These are phyloP conservation scores for Candida boidinii DNA, from an alignment of 805 yeast genomes.

Conservation along the genomic window DNA sequence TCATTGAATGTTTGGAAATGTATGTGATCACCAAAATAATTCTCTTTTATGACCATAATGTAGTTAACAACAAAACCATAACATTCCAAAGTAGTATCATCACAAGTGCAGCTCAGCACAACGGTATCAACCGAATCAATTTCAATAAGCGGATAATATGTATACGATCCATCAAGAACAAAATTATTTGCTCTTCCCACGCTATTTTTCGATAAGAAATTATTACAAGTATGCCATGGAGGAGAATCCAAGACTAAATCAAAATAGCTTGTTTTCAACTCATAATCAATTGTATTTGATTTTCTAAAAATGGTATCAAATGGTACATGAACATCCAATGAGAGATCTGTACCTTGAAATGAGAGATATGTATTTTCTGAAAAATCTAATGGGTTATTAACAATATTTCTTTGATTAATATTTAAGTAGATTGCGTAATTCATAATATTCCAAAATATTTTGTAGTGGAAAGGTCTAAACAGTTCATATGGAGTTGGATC, in stretches of 20 bases:
- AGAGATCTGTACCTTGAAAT: constrained; percentile 54
- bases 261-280: constrained; percentile 47
- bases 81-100: constrained; percentile 56
- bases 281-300: constrained; percentile 42
- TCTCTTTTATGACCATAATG: constrained; percentile 68
- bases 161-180: constrained; percentile 54
- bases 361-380: constrained; percentile 72
- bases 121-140: constrained; percentile 64
- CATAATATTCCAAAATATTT: constrained; percentile 47
- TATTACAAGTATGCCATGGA: constrained; percentile 82
- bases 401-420: constrained; percentile 80
- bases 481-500: constrained; percentile 63
- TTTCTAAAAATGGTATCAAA: constrained; percentile 42
- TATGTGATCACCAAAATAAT: constrained; percentile 82
- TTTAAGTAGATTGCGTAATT: constrained; percentile 61
- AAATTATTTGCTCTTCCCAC: constrained; percentile 66
- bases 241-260: constrained; percentile 68
- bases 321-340: constrained; percentile 47
- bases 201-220: constrained; percentile 53
- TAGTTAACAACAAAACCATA: constrained; percentile 77
- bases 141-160: constrained; percentile 49
- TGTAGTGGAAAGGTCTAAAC: constrained; percentile 65
- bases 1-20: constrained; percentile 85
- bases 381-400: constrained; percentile 81
- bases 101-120: constrained; percentile 55